These are phyloP conservation scores for Globisporangium splendens DNA, from an alignment of 352 stramenopile genomes.

Conservation along the genomic window DNA sequence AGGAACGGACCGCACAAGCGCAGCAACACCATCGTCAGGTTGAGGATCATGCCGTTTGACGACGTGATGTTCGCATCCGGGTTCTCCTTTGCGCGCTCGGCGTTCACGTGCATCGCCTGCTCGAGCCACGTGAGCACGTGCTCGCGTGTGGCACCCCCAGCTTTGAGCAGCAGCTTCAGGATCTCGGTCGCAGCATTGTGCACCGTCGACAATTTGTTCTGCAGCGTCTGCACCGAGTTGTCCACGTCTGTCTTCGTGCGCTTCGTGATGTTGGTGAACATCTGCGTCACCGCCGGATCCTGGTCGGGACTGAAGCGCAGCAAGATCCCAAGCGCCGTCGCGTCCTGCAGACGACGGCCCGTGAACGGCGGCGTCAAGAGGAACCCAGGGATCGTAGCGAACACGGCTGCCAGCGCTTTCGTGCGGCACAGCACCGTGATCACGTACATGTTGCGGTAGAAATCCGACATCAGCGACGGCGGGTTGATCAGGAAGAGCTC, in stretches of 20 bases:
- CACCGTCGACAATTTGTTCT: slow-evolving; percentile 66
- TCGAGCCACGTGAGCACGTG: slow-evolving; percentile 75
- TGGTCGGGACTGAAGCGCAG: slow-evolving; percentile 71
- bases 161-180: slow-evolving; percentile 67
- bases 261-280: slow-evolving; percentile 85
- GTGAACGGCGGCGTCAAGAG: slow-evolving; percentile 58
- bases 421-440: slow-evolving; percentile 61
- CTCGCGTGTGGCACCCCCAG: slow-evolving; percentile 47
- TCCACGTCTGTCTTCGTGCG: slow-evolving; percentile 77
- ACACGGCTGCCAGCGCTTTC: slow-evolving; percentile 59
- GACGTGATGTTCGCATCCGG: slow-evolving; percentile 61
- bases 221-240: slow-evolving; percentile 60
- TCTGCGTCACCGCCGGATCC: slow-evolving; percentile 70
- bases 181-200: slow-evolving; percentile 59
- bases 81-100: slow-evolving; percentile 76
- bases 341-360: slow-evolving; percentile 69
- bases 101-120: slow-evolving; percentile 69
- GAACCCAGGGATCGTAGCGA: slow-evolving; percentile 70
- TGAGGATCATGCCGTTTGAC: slow-evolving; percentile 75
- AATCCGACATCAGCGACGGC: slow-evolving; percentile 71
- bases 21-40: slow-evolving; percentile 73
- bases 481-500: slow-evolving; percentile 79
- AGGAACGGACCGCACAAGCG: slow-evolving; percentile 82
- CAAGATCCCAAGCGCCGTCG: slow-evolving; percentile 70
- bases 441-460: slow-evolving; percentile 73